Percentiles rank a stretch among this genome's conserved stretches.
phyloP scores from a whole-genome alignment of 352 stramenopile species.

The Phytophthora rubi region DNA sequence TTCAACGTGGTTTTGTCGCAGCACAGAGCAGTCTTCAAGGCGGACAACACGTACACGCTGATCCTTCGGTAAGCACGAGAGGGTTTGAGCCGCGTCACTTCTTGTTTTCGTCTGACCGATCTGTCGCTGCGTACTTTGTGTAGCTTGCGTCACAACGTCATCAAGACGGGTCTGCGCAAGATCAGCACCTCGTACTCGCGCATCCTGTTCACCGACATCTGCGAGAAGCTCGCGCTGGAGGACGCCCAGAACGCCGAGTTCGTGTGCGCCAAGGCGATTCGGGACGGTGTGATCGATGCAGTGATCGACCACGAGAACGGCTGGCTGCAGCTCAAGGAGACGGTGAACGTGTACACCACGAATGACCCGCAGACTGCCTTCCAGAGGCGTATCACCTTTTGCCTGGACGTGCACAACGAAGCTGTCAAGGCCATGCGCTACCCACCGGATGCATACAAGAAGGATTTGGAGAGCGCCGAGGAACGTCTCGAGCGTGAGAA shows the following conservation, averaged over 20 bases:
- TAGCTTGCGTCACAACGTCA: slow-evolving; percentile 97
- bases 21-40: slow-evolving; percentile 88
- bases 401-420: slow-evolving; percentile 98
- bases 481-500: slow-evolving; percentile 93
- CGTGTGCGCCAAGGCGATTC: slow-evolving; percentile 98
- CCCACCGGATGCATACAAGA: slow-evolving; percentile 97
- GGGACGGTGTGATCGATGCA: slow-evolving; percentile 98
- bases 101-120: not conserved
- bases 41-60: slow-evolving; percentile 96
- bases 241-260: slow-evolving; percentile 95
- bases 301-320: slow-evolving; percentile 97
- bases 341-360: slow-evolving; percentile 91
- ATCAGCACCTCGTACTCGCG: slow-evolving; percentile 97
- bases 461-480: slow-evolving; percentile 93
- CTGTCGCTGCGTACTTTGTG: slow-evolving; percentile 1
- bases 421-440: slow-evolving; percentile 98
- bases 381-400: slow-evolving; percentile 98
- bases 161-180: slow-evolving; percentile 98
- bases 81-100: not conserved
- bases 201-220: slow-evolving; percentile 93
- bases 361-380: slow-evolving; percentile 96
- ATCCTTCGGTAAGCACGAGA: slow-evolving; percentile 86
- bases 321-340: slow-evolving; percentile 93
- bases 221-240: slow-evolving; percentile 93
- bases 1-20: slow-evolving; percentile 93